phyloP scores from a whole-genome alignment of 208 protist species.

The Acanthamoeba comandoni region DNA sequence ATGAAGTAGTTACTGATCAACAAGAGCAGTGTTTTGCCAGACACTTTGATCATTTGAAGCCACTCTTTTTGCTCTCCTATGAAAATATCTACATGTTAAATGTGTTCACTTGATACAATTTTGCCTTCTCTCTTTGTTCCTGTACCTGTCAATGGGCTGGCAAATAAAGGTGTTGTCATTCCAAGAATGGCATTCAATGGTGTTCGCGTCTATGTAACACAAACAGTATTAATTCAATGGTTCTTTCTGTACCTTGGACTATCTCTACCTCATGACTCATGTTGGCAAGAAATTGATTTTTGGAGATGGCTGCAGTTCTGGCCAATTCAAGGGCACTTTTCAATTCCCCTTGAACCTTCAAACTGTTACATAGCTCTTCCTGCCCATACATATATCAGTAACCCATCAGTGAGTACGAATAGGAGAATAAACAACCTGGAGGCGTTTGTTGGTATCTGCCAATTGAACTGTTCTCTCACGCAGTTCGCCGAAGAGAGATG shows the following conservation, averaged over 20 bases:
- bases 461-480: conserved; percentile 1
- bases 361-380: neutral
- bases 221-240: neutral
- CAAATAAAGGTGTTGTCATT: conserved; percentile 6
- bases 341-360: conserved; percentile 21
- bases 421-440: neutral
- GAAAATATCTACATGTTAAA: no score
- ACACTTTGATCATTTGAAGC: conserved; percentile 21
- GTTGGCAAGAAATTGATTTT: conserved; percentile 44
- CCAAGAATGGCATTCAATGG: conserved; percentile 33
- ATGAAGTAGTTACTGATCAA: neutral
- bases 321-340: conserved; percentile 15
- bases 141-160: neutral
- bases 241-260: neutral
- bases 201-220: neutral
- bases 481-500: conserved; percentile 33
- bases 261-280: conserved; percentile 8
- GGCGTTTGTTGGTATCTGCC: conserved; percentile 15
- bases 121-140: no score
- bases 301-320: conserved; percentile 21
- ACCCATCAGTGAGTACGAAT: neutral
- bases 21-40: conserved; percentile 12
- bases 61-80: neutral
- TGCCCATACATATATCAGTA: neutral
- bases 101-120: no score